phyloP scores from a whole-genome alignment of 352 stramenopile species.

The Pythium angustatum region DNA sequence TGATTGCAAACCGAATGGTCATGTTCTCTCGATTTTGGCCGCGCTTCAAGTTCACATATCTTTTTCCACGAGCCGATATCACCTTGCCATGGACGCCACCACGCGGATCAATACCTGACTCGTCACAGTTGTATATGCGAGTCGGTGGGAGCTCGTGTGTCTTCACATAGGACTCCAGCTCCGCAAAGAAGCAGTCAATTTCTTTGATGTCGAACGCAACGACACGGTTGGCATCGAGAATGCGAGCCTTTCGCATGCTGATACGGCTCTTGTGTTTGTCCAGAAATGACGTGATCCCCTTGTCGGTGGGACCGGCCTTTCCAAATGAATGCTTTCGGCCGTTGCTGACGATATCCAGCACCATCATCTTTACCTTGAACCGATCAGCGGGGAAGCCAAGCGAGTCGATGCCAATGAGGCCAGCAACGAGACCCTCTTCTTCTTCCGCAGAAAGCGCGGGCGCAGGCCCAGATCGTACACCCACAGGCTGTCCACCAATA shows the following conservation, averaged over 20 bases:
- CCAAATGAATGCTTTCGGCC: neutral
- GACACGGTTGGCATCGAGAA: constrained; percentile 2
- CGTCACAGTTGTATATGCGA: constrained; percentile 14
- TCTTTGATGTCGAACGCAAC: neutral
- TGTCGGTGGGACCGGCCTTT: neutral
- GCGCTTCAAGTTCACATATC: neutral
- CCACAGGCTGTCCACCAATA: neutral
- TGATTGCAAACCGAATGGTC: neutral
- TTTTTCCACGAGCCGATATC: neutral
- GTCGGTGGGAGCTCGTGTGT: neutral
- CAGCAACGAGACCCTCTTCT: neutral
- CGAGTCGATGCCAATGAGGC: neutral
- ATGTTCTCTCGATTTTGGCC: neutral
- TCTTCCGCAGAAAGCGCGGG: neutral
- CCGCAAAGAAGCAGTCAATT: neutral
- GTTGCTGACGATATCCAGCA: neutral
- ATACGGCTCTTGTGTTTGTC: neutral
- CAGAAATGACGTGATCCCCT: neutral
- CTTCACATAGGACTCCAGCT: neutral
- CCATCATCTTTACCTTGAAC: neutral
- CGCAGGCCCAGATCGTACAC: neutral
- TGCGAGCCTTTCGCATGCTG: constrained; percentile 12
- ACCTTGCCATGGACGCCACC: neutral
- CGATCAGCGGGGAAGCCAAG: neutral
- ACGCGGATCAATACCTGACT: constrained; percentile 9